phyloP scores from a whole-genome alignment of 768 basidiomycete genomes.

The Termitomyces heimii region DNA sequence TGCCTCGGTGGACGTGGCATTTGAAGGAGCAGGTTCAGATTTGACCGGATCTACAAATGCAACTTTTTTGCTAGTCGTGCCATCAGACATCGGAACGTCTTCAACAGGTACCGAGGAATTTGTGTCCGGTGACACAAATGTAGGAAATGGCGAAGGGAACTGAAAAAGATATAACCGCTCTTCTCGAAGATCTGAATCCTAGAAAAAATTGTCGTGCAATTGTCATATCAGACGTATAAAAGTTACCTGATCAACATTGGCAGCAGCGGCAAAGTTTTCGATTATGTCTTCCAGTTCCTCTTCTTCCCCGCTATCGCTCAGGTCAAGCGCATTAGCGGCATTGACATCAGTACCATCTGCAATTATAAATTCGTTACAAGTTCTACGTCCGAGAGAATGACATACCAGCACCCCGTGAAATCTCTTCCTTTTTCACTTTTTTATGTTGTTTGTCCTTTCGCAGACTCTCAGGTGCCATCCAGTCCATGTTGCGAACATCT shows the following conservation, averaged over 20 bases:
- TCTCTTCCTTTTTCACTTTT: constrained; percentile 43
- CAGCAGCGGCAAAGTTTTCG: constrained; percentile 52
- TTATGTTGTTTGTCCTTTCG: constrained; percentile 37
- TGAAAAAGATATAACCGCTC: constrained; percentile 85
- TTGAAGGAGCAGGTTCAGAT: constrained; percentile 26
- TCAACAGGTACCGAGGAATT: constrained; percentile 22
- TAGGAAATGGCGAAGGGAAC: constrained; percentile 82
- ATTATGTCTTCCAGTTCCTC: constrained; percentile 75
- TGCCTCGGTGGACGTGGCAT: constrained; percentile 18
- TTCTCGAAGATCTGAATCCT: constrained; percentile 45
- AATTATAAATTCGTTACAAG: neutral
- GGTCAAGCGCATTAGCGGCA: constrained; percentile 54
- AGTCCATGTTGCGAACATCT: constrained; percentile 71
- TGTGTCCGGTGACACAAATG: constrained; percentile 41
- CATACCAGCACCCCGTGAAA: constrained; percentile 21
- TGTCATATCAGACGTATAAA: neutral
- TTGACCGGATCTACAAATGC: constrained; percentile 63
- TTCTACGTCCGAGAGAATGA: neutral
- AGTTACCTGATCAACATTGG: constrained; percentile 34
- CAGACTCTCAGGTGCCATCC: constrained; percentile 82
- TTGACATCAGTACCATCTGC: constrained; percentile 30
- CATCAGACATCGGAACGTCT: constrained; percentile 26
- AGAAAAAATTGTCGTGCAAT: neutral
- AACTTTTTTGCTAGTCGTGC: constrained; percentile 40
- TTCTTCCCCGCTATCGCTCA: constrained; percentile 74